These are phyloP conservation scores for Aspergillus cavernicola DNA, from an alignment of 495 filamentous ascomycete genomes.

Conservation along the genomic window DNA sequence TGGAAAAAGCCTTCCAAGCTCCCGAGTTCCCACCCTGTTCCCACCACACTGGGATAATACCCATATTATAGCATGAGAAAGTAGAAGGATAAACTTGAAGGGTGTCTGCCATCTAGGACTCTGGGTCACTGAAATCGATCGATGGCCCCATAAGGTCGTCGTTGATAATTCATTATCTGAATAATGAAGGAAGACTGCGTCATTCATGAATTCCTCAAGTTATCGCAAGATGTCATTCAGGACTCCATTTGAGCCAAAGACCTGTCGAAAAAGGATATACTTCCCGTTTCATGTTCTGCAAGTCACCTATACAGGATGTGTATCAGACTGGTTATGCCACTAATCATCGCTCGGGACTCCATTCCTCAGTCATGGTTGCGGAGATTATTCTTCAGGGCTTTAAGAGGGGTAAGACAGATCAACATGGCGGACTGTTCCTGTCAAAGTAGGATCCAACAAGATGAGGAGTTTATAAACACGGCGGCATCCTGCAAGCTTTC, in stretches of 20 bases:
- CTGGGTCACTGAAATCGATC: too few relatives aligned
- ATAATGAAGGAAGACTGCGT: too few relatives aligned
- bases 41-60: constrained; percentile 1
- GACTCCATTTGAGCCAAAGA: neutral
- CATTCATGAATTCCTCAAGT: too few relatives aligned
- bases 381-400: neutral
- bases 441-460: neutral
- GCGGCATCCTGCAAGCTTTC: too few relatives aligned
- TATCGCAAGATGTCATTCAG: too few relatives aligned
- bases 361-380: neutral
- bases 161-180: too few relatives aligned
- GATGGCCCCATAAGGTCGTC: too few relatives aligned
- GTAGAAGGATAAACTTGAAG: too few relatives aligned
- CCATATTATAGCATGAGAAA: neutral
- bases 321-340: neutral
- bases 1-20: too few relatives aligned
- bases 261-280: neutral
- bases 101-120: neutral
- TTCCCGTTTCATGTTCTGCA: neutral
- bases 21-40: too few relatives aligned
- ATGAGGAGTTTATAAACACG: too few relatives aligned
- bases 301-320: neutral
- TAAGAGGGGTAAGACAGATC: neutral
- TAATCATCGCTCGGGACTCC: neutral
- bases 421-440: neutral